Evolutionary conservation across 495 filamentous ascomycete species (phyloP), one percentile per base, ranked within the genome.

Genomic region (Poronia punctata): DNA sequence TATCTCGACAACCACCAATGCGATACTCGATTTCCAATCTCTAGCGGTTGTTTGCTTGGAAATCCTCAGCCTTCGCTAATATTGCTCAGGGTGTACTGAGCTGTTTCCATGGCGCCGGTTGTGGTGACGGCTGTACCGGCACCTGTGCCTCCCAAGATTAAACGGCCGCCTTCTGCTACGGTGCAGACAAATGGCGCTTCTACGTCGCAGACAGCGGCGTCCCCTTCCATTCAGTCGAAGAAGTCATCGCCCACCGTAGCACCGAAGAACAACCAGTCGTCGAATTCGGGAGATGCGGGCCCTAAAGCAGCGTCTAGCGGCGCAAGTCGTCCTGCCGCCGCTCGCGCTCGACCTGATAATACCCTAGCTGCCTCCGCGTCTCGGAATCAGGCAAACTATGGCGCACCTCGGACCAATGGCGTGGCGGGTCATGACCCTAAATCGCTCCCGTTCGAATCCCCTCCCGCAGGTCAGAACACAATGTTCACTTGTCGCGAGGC

Each of bases 131-230:
- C 78, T 29, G 69, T 72, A 34, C 64, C 57, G 20, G 75, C 73
- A 47, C 72, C 73, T 10, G 64, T 70, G 52, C 60, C 76, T 41
- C 72, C 72, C 50, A 86, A 87, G 60, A 77, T 82, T 51, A 86
- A 86, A 62, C 82, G 83, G 22, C 82, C 83, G 43, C 70, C 78
- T 45, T 80, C 80, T 39, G 80, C 81, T 35, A 75, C 79, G 29
- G 68, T 79, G 35, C 80, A 83, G 52, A 72, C 79, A 52, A 86
- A 84, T 64, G 80, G 79, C 27, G 72, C 71, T 46, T 62, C 78
- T 38, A n/a, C n/a, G n/a, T 74, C 76, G n/a, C 71, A 72, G 19
- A 71, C 77, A 1, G 82, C 80, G 1, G 73, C 81, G 7, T 86
- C 84, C 4, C 82, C 83, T 25, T 78, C 77, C 17, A 65, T 78